These are phyloP conservation scores for Calycina herbarum DNA, from an alignment of 2,329 filamentous ascomycete genomes.

Conservation along the genomic window DNA sequence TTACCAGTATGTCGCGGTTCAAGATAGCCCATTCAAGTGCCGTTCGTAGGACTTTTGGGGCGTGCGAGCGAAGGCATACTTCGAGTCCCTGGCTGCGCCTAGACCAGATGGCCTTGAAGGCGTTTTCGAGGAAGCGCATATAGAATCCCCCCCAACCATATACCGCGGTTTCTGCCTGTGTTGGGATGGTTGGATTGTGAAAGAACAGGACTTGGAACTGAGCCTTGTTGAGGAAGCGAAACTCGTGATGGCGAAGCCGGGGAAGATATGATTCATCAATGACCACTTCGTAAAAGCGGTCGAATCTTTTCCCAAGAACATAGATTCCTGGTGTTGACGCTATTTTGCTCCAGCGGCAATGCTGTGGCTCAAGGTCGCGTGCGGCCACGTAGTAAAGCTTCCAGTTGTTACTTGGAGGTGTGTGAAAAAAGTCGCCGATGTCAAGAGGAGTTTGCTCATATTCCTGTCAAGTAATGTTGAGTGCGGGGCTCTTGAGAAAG, in stretches of 20 bases:
- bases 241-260: constrained; percentile 14
- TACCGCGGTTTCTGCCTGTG: constrained; percentile 8
- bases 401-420: constrained; percentile 15
- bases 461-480: constrained; percentile 17
- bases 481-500: constrained; percentile 13
- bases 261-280: constrained; percentile 17
- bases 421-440: constrained; percentile 16
- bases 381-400: constrained; percentile 13
- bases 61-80: background rate
- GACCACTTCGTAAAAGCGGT: constrained; percentile 12
- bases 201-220: constrained; percentile 12
- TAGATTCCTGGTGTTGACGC: constrained; percentile 11
- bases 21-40: constrained; percentile 16
- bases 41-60: background rate
- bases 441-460: constrained; percentile 9
- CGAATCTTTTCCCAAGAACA: constrained; percentile 13
- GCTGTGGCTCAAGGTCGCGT: constrained; percentile 8
- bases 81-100: constrained; percentile 10
- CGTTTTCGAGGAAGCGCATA: constrained; percentile 15
- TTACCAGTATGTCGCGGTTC: constrained; percentile 17
- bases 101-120: constrained; percentile 16
- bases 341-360: constrained; percentile 18
- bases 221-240: too few relatives aligned
- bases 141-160: constrained; percentile 7
- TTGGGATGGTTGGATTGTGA: constrained; percentile 12